These are phyloP conservation scores for Medicago lupulina DNA, from an alignment of 306 rosid species.

Conservation along the genomic window DNA sequence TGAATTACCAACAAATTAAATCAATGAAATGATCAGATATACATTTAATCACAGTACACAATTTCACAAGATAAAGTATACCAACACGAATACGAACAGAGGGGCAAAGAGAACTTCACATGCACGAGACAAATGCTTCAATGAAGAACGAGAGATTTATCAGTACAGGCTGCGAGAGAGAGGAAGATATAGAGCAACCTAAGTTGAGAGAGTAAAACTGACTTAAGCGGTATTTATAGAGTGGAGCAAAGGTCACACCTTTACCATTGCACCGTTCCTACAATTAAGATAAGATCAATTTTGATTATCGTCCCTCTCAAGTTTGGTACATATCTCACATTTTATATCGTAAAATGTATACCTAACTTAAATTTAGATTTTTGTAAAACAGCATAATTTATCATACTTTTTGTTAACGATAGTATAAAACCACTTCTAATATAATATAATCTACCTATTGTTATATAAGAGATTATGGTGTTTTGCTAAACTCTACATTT, in stretches of 20 bases:
- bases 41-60: background rate
- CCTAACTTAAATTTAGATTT: background rate
- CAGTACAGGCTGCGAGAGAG: background rate
- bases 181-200: conserved; percentile 1
- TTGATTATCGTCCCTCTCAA: background rate
- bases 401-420: background rate
- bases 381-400: background rate
- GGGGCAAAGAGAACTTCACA: background rate
- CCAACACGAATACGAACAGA: background rate
- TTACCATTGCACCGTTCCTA: background rate
- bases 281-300: background rate
- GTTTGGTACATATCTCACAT: no score
- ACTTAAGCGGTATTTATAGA: background rate
- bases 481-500: background rate
- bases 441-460: background rate
- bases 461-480: background rate
- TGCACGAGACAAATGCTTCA: background rate
- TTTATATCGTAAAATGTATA: conserved; percentile 12
- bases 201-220: background rate
- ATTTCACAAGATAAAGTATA: background rate
- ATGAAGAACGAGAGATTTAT: background rate
- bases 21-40: background rate
- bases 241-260: background rate
- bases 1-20: conserved; percentile 22
- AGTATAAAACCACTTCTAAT: conserved; percentile 1